Conservation (phyloP, 2,329 filamentous ascomycete genomes). For the Pseudogymnoascus sp. region DNA sequence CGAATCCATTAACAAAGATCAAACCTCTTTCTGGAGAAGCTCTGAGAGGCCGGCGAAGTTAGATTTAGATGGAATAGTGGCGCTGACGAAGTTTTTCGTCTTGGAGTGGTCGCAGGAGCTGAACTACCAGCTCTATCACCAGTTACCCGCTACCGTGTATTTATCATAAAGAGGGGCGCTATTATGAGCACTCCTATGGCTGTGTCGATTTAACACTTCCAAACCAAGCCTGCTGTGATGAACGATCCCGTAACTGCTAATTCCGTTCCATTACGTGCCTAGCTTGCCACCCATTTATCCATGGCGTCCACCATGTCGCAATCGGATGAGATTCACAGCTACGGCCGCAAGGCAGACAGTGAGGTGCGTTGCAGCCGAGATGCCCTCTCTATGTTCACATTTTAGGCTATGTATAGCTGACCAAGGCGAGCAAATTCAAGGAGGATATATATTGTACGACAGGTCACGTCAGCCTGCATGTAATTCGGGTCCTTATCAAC, state of each 20-base stretch:
- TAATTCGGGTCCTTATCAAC: too few species aligned
- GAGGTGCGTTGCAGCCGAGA: background rate
- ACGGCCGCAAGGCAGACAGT: background rate
- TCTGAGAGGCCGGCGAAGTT: slow-evolving; percentile 14
- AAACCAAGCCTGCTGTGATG: background rate
- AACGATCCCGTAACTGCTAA: background rate
- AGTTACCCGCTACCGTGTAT: slow-evolving; percentile 23
- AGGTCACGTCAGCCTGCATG: too few species aligned
- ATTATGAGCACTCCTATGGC: background rate
- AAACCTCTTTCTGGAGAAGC: slow-evolving; percentile 10
- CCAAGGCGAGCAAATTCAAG: background rate
- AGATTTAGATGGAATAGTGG: slow-evolving; percentile 25
- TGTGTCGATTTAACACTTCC: background rate
- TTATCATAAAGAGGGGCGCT: background rate
- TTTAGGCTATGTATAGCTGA: background rate
- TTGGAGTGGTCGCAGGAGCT: slow-evolving; percentile 34
- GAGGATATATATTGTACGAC: too few species aligned
- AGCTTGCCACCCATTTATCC: background rate
- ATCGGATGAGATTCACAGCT: background rate
- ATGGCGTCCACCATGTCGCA: background rate
- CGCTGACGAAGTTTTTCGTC: slow-evolving; percentile 32
- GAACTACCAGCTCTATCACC: slow-evolving; percentile 34
- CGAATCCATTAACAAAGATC: slow-evolving; percentile 14
- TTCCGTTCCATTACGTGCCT: background rate
- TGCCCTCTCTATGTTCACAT: background rate